phyloP scores from a whole-genome alignment of 2,329 filamentous ascomycete genomes.

The Scortechinia acanthostroma region DNA sequence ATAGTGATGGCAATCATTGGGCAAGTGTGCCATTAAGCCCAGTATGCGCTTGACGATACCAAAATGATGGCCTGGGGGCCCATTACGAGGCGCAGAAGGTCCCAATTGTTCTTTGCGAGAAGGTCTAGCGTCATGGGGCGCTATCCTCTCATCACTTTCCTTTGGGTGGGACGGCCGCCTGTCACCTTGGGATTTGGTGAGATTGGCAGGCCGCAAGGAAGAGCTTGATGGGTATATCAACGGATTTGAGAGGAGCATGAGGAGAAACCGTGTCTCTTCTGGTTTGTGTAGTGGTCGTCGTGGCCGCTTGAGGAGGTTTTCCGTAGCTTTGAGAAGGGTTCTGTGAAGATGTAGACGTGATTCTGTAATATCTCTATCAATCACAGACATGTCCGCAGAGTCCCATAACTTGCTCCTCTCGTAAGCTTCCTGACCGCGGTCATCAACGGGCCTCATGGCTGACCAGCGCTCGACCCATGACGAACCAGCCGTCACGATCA shows the following conservation, averaged over 20 bases:
- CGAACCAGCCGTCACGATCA: constrained; percentile 60
- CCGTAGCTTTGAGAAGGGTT: constrained; percentile 69
- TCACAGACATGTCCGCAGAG: background rate
- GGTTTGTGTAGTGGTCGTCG: constrained; percentile 61
- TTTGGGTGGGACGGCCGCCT: background rate
- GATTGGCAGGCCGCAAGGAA: background rate
- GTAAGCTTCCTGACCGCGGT: background rate
- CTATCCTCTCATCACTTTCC: background rate
- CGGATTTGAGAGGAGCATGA: constrained; percentile 75
- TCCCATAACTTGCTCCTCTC: background rate
- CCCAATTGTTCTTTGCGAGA: constrained; percentile 7
- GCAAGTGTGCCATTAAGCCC: constrained; percentile 71
- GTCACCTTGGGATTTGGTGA: background rate
- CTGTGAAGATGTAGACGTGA: constrained; percentile 66
- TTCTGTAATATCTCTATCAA: background rate
- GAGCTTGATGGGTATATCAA: constrained; percentile 39
- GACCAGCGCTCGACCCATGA: constrained; percentile 52
- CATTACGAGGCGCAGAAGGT: constrained; percentile 11
- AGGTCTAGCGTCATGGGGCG: background rate
- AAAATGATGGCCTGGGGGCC: constrained; percentile 61
- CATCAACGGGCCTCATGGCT: constrained; percentile 18
- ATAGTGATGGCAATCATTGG: constrained; percentile 69
- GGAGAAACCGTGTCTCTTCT: constrained; percentile 68
- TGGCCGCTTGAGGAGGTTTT: constrained; percentile 74
- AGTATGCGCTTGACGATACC: constrained; percentile 79